phyloP scores from a whole-genome alignment of 768 basidiomycete species.

The Calocybe indica region DNA sequence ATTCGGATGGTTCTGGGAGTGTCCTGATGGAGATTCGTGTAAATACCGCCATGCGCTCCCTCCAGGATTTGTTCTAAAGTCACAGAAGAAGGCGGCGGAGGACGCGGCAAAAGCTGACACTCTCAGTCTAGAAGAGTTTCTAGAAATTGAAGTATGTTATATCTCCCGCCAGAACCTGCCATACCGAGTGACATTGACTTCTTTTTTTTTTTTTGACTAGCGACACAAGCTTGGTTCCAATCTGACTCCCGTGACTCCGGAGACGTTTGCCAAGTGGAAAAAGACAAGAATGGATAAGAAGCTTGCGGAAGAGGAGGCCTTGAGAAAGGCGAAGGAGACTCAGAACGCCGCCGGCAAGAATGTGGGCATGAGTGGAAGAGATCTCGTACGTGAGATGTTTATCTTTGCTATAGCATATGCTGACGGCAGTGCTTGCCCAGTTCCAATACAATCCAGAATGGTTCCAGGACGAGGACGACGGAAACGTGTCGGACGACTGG shows the following conservation, averaged over 20 bases:
- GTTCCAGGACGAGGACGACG: conserved; percentile 76
- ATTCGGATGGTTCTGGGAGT: conserved; percentile 97
- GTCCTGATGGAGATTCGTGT: conserved; percentile 83
- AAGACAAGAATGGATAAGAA: conserved; percentile 95
- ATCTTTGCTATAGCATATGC: conserved; percentile 3
- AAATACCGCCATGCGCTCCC: conserved; percentile 95
- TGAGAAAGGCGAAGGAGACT: conserved; percentile 75
- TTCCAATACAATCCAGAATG: conserved; percentile 96
- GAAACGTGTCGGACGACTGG: conserved; percentile 45
- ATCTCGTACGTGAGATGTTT: conserved; percentile 56
- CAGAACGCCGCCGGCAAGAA: conserved; percentile 85
- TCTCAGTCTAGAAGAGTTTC: conserved; percentile 93
- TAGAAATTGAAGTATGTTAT: conserved; percentile 84
- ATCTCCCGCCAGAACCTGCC: neutral
- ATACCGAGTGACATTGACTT: conserved; percentile 1
- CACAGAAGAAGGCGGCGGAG: conserved; percentile 86
- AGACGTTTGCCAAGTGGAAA: conserved; percentile 93
- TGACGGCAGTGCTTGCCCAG: conserved; percentile 28
- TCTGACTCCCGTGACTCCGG: conserved; percentile 89
- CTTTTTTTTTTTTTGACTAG: conserved; percentile 29
- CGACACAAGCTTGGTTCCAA: conserved; percentile 90
- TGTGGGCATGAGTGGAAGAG: conserved; percentile 91
- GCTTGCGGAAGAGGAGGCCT: conserved; percentile 76
- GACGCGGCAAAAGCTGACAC: conserved; percentile 85
- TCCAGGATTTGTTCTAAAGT: conserved; percentile 92